Percentiles rank a stretch among this genome's conserved stretches.
These are phyloP conservation scores for Apiotrichum domesticum DNA, from an alignment of 1,284 basidiomycete genomes.

Conservation along the genomic window DNA sequence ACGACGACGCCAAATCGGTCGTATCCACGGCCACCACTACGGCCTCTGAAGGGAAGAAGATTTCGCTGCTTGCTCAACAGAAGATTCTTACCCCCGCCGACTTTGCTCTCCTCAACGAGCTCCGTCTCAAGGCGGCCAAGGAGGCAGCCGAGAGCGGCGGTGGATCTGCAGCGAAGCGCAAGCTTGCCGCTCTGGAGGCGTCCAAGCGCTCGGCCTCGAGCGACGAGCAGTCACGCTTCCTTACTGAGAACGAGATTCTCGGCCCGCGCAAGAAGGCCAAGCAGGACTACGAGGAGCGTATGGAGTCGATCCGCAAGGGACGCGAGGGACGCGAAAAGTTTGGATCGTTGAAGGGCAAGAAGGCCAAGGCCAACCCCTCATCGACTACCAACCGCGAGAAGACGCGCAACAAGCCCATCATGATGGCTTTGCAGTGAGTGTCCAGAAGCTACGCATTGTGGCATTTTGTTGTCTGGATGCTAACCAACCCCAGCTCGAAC, in stretches of 20 bases:
- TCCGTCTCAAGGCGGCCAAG: conserved; percentile 74
- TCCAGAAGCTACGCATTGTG: not conserved
- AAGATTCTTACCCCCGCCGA: conserved; percentile 96
- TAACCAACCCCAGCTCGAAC: conserved; percentile 33
- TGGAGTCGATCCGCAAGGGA: conserved; percentile 86
- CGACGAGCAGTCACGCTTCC: conserved; percentile 58
- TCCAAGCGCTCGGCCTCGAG: conserved; percentile 54
- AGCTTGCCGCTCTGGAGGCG: conserved; percentile 70
- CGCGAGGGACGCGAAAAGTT: conserved; percentile 95
- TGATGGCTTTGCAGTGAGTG: conserved; percentile 75
- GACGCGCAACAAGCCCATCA: conserved; percentile 81
- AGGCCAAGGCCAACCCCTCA: conserved; percentile 69
- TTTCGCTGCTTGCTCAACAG: conserved; percentile 46
- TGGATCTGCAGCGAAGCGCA: conserved; percentile 75
- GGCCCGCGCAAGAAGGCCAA: conserved; percentile 93
- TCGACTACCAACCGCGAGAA: conserved; percentile 86
- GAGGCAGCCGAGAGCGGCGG: conserved; percentile 65
- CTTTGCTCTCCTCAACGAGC: conserved; percentile 86
- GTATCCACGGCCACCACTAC: conserved; percentile 37
- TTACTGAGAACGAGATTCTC: conserved; percentile 87
- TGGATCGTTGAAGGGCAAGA: conserved; percentile 80
- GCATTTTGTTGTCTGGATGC: not conserved
- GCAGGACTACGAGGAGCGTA: conserved; percentile 87
- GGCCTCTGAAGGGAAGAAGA: conserved; percentile 41
- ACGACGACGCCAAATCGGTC: conserved; percentile 39